These are phyloP conservation scores for Tubosaeta sp. DNA, from an alignment of 768 basidiomycete species.

Conservation along the genomic window DNA sequence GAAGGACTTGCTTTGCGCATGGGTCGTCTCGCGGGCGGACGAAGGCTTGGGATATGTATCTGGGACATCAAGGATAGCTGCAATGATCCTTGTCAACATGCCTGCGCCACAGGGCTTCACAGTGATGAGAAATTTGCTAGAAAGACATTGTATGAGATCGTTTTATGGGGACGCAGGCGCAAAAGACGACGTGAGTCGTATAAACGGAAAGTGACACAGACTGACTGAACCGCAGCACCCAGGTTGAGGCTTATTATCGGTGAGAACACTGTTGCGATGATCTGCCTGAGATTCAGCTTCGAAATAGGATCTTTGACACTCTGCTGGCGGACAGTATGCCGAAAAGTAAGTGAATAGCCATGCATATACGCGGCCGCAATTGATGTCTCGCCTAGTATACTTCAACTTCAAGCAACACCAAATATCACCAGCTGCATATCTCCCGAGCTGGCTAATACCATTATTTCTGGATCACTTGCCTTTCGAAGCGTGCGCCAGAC, in stretches of 20 bases:
- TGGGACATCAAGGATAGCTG: slow-evolving; percentile 72
- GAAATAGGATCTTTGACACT: slow-evolving; percentile 81
- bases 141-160: slow-evolving; percentile 78
- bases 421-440: slow-evolving; percentile 79
- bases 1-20: slow-evolving; percentile 80
- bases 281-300: slow-evolving; percentile 11
- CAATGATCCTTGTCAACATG: slow-evolving; percentile 85
- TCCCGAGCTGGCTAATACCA: slow-evolving; percentile 77
- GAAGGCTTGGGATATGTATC: slow-evolving; percentile 72
- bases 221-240: slow-evolving; percentile 25
- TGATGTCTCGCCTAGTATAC: slow-evolving; percentile 53
- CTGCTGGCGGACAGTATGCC: slow-evolving; percentile 91
- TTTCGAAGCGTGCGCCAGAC: slow-evolving; percentile 81
- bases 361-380: background rate
- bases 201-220: slow-evolving; percentile 13
- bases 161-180: slow-evolving; percentile 72
- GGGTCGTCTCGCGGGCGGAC: slow-evolving; percentile 82
- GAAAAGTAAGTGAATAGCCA: slow-evolving; percentile 54
- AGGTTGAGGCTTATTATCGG: slow-evolving; percentile 94
- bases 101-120: slow-evolving; percentile 69
- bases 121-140: slow-evolving; percentile 79
- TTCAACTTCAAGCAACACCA: slow-evolving; percentile 95
- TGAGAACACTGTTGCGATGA: slow-evolving; percentile 26
- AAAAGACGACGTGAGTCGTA: slow-evolving; percentile 70
- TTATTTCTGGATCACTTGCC: slow-evolving; percentile 85